Evolutionary conservation across 768 basidiomycete genomes (phyloP).

Genomic region (Termitomyces sp.): DNA sequence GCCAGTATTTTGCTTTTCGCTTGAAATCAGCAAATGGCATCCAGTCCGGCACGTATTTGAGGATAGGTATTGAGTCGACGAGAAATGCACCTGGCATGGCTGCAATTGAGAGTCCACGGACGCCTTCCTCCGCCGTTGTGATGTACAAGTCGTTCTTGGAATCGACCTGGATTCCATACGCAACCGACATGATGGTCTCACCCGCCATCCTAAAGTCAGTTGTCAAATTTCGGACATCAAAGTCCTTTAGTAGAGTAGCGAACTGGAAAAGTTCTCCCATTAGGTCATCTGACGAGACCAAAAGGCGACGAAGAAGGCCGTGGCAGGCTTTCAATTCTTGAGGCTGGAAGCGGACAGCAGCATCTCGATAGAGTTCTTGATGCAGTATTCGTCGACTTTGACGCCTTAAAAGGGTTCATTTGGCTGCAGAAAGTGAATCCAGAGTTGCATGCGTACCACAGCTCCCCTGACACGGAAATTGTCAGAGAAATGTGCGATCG

Average conservation of each 20-base stretch:
- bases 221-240: no score
- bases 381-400: conserved; percentile 19
- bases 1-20: conserved; percentile 25
- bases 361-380: conserved; percentile 19
- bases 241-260: not conserved
- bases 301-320: conserved; percentile 19
- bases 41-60: conserved; percentile 34
- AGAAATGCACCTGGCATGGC: conserved; percentile 27
- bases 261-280: conserved; percentile 11
- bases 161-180: conserved; percentile 31
- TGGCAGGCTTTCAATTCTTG: conserved; percentile 18
- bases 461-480: not conserved
- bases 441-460: not conserved
- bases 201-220: conserved; percentile 15
- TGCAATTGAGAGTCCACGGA: conserved; percentile 23
- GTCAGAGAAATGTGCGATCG: not conserved
- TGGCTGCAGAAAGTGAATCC: not conserved
- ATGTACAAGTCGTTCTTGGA: conserved; percentile 32
- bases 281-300: conserved; percentile 16
- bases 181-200: conserved; percentile 26
- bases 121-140: conserved; percentile 24
- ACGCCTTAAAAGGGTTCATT: conserved; percentile 15
- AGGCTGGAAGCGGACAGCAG: conserved; percentile 17
- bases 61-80: conserved; percentile 25
- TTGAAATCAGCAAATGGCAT: conserved; percentile 35